Base-by-base conservation (phyloP, 2,329 filamentous ascomycete species). In the Thermothelomyces thermophilus region DNA sequence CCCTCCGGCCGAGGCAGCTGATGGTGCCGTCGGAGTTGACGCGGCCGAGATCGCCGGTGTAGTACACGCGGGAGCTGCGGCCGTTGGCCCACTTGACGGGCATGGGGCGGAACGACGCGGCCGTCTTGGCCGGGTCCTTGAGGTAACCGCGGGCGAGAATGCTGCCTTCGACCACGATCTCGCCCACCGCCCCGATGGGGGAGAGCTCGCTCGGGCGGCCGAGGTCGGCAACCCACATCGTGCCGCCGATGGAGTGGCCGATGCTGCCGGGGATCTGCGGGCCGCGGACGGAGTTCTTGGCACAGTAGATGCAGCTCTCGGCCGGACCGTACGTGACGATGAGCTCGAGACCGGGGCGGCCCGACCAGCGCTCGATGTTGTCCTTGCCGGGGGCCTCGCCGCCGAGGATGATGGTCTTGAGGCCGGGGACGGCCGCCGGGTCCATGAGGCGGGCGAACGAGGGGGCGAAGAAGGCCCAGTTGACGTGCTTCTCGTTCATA, bases 121-220 rank as follows among this genome's bases (percentile, higher is more conserved):
- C 59, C 0, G 75, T 79, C 56, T 74, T 75, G 11, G 62, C 59
- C 3, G 49, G 26, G 17, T 61, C 54, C 13, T 54, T 48, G 24
- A 58, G 39, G 41, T 60, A 61, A 0, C 56, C 59, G 0, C 45
- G 30, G 0, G 54, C 54, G 0, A 61, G 28, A 1, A 51, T 46
- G 1, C 49, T 47, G 1, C 58, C 58, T 30, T 61, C 56, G 0
- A 61, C 37, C 0, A 59, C n/a, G 7, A 61, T 33, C 50, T 61
- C 58, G 0, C 59, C 59, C 0, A 54, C 39, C 2, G 52, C 31
- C 0, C 59, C 59, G 3, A 60, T 33, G 4, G 56, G 57, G 1
- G 45, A 45, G 1, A 62, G 51, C 9, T 49, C 40, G 0, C 64
- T 41, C 33, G 22, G 41, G 7, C 20, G 10, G 2, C 17, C 35